Evolutionary conservation across 2,329 filamentous ascomycete species (phyloP).

Genomic region (Allantophomopsis cytisporea): DNA sequence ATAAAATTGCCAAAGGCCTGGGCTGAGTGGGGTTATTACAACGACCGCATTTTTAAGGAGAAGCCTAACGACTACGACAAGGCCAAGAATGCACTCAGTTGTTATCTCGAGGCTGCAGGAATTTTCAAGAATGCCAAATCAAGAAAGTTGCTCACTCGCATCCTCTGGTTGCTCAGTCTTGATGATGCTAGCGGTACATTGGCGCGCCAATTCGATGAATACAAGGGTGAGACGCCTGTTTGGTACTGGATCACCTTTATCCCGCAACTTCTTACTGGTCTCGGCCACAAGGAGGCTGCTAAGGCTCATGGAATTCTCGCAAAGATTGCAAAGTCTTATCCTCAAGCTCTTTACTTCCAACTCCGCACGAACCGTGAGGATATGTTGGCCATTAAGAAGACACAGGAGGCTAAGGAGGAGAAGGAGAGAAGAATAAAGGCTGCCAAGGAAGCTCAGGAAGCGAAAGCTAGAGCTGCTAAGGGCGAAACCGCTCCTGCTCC

Average conservation of each 20-base stretch:
- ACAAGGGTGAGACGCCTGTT: slow-evolving; percentile 91
- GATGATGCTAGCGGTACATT: slow-evolving; percentile 80
- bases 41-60: slow-evolving; percentile 90
- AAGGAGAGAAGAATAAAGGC: slow-evolving; percentile 17
- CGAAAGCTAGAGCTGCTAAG: slow-evolving; percentile 22
- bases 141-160: slow-evolving; percentile 80
- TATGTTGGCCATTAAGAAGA: slow-evolving; percentile 83
- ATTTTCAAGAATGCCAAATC: slow-evolving; percentile 97
- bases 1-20: slow-evolving; percentile 92
- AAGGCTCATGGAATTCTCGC: slow-evolving; percentile 77
- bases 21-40: slow-evolving; percentile 99
- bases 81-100: slow-evolving; percentile 85
- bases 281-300: slow-evolving; percentile 82
- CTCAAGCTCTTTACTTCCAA: slow-evolving; percentile 92
- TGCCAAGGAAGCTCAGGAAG: slow-evolving; percentile 23
- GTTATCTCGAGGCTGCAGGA: slow-evolving; percentile 89
- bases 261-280: slow-evolving; percentile 81
- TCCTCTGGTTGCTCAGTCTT: slow-evolving; percentile 89
- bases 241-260: slow-evolving; percentile 99
- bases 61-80: slow-evolving; percentile 70
- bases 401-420: slow-evolving; percentile 63
- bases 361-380: slow-evolving; percentile 89
- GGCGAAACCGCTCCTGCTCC: slow-evolving; percentile 12
- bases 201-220: slow-evolving; percentile 80
- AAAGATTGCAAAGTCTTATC: slow-evolving; percentile 91